Evolutionary conservation across 371 early-diverging fungal species (phyloP).

Genomic region (Haplosporangium sp.): DNA sequence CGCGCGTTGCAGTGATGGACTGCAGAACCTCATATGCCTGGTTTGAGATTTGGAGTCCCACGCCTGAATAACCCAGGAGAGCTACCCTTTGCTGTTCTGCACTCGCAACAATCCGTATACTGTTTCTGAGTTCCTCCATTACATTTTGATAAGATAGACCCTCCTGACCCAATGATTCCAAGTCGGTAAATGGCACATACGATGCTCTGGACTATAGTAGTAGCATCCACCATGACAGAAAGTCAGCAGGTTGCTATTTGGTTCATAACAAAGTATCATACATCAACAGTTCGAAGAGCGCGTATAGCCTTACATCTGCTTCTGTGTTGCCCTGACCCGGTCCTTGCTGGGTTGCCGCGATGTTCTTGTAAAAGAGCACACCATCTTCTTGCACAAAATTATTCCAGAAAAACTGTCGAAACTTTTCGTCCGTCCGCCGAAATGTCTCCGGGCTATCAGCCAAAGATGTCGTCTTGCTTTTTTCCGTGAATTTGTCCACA

Average conservation of each 20-base stretch:
- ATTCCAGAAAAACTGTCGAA: conserved; percentile 44
- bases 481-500: conserved; percentile 25
- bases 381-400: conserved; percentile 45
- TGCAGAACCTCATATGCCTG: conserved; percentile 47
- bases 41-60: conserved; percentile 8
- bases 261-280: background rate
- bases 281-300: background rate
- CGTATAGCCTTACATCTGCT: background rate
- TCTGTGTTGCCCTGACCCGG: background rate
- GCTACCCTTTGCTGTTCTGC: conserved; percentile 24
- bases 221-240: background rate
- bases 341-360: background rate
- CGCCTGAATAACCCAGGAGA: conserved; percentile 31
- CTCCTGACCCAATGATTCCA: background rate
- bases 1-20: conserved; percentile 58
- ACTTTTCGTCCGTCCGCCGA: conserved; percentile 30
- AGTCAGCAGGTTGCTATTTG: background rate
- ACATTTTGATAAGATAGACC: conserved; percentile 22
- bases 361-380: conserved; percentile 10
- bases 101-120: conserved; percentile 34
- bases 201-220: conserved; percentile 26
- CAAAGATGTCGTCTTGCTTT: background rate
- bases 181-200: conserved; percentile 18
- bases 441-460: background rate
- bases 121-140: conserved; percentile 7